Base-by-base conservation (phyloP, 768 basidiomycete genomes). In the Suillus placidus region DNA sequence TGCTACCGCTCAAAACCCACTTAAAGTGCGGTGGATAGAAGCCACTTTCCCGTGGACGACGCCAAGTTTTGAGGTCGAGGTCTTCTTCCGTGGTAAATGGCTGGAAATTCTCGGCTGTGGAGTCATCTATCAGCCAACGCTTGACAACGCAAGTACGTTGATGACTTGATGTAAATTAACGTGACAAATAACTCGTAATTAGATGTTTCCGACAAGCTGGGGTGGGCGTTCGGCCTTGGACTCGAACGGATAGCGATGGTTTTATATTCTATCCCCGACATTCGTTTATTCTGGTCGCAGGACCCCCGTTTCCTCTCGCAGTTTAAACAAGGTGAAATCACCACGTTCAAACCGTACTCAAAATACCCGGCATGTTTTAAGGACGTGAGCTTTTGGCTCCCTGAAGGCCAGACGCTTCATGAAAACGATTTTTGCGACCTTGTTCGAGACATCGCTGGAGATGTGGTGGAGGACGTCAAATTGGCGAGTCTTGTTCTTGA, bases 241-340 rank as follows among this genome's bases (percentile, higher is more conserved):
- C 84, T 99, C 52, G 97, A 99, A 74, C 88, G 97, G 38, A 96
- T 99, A 68, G 95, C 96, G 18, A 99, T 99, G 97, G 88, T 99
- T 67, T 87, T 99, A 56, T 99, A 91, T 80, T 90, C 90, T 16
- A 97, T 99, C 61, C 97, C 97, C 10, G 97, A 99, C 76, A 99
- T 99, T 74, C 91, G 97, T 20, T 82, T 99, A 16, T 99, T 99
- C 84, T 99, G 97, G 97, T 95, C 95, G 2, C 78, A 80, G 58
- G 97, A 99, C 72, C 71, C 85, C 20, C 89, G 96, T 14, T 99
- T 99, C 84, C 80, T 91, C 34, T 84, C 86, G 14, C 97, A 99
- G 71, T 99, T 99, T 77, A 77, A 82, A 47, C 80, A 85, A 52
- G 93, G 90, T 10, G 77, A 88, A 66, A 92, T 99, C 69, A 86